A percentile compares a stretch with the other conserved stretches of the same genome.
phyloP scores from a whole-genome alignment of 352 stramenopile species.

The Albugo candida region DNA sequence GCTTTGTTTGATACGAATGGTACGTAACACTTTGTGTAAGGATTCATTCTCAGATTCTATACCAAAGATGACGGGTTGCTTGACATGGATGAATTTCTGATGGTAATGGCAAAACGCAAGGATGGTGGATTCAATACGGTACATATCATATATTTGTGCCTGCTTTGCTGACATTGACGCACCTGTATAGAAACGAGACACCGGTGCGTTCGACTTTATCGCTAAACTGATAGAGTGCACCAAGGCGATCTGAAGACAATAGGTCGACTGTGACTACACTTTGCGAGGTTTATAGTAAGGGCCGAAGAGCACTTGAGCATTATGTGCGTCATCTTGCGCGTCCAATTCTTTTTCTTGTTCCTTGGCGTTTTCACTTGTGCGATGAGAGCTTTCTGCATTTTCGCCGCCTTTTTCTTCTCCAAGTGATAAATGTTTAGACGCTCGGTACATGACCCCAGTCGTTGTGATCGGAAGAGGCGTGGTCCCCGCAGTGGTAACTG shows the following conservation, averaged over 20 bases:
- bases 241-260: conserved; percentile 7
- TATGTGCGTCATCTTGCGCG: too few species aligned
- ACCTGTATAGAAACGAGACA: conserved; percentile 38
- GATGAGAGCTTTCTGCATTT: conserved; percentile 29
- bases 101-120: conserved; percentile 75
- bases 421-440: not conserved
- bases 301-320: conserved; percentile 47
- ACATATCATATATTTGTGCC: not conserved
- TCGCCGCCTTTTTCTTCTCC: conserved; percentile 12
- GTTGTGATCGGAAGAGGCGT: not conserved
- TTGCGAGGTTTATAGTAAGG: conserved; percentile 22
- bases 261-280: too few species aligned
- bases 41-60: not conserved
- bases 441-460: not conserved
- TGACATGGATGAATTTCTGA: conserved; percentile 64
- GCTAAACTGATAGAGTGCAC: conserved; percentile 16
- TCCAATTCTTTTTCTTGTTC: too few species aligned
- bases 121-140: conserved; percentile 69
- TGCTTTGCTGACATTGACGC: not conserved
- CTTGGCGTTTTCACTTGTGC: conserved; percentile 38
- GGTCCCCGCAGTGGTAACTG: conserved; percentile 7
- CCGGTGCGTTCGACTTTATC: conserved; percentile 36
- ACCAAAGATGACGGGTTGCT: conserved; percentile 46
- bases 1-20: conserved; percentile 61
- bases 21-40: conserved; percentile 9